These are phyloP conservation scores for Leishmania turanica DNA, from an alignment of 208 protist species.

Conservation along the genomic window DNA sequence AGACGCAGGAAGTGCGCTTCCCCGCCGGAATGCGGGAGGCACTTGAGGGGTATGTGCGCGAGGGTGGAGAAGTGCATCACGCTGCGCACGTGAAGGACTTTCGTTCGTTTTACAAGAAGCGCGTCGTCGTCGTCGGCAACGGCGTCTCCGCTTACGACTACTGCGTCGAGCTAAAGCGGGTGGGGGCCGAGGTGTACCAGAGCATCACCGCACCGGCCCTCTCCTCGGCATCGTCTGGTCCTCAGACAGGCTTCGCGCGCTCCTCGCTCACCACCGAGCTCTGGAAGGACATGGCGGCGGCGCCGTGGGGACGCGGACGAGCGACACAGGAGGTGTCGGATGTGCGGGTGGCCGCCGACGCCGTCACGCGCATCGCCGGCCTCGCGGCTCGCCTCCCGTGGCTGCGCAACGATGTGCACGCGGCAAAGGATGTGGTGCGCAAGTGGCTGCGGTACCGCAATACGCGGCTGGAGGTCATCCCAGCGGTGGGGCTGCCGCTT, in stretches of 20 bases:
- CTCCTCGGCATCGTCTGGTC: background rate
- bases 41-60: constrained; percentile 45
- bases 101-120: constrained; percentile 63
- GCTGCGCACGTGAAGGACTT: constrained; percentile 88
- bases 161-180: constrained; percentile 61
- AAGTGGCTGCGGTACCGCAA: constrained; percentile 61
- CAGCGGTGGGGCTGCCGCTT: constrained; percentile 46
- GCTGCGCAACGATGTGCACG: constrained; percentile 49
- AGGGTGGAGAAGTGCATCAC: constrained; percentile 83
- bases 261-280: constrained; percentile 6
- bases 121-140: constrained; percentile 84
- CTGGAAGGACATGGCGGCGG: constrained; percentile 1
- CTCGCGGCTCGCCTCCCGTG: constrained; percentile 46
- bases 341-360: constrained; percentile 34
- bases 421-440: constrained; percentile 51
- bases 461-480: constrained; percentile 34
- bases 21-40: constrained; percentile 47
- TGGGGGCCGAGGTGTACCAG: constrained; percentile 78
- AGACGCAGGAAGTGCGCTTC: constrained; percentile 80
- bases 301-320: background rate
- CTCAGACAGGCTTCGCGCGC: background rate
- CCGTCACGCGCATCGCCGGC: constrained; percentile 30
- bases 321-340: constrained; percentile 12
- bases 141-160: constrained; percentile 86
- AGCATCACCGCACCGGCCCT: constrained; percentile 39